Evolutionary conservation across 2,329 filamentous ascomycete genomes (phyloP).

Genomic region (Paecilomyces formosus): DNA sequence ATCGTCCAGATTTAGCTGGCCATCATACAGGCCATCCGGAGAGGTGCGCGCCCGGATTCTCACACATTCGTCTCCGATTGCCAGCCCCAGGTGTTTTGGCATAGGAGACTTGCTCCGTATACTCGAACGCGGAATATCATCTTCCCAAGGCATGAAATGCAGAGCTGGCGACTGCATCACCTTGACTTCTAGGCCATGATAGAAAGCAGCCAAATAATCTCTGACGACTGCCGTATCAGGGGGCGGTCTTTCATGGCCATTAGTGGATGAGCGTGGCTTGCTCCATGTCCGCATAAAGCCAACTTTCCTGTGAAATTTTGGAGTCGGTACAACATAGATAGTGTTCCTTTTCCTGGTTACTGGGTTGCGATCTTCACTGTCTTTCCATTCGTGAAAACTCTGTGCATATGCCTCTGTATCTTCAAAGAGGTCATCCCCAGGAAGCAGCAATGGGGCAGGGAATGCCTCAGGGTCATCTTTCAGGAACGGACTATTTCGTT

Average conservation of each 20-base stretch:
- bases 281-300: conserved; percentile 39
- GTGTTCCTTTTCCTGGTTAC: conserved; percentile 40
- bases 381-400: conserved; percentile 45
- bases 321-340: conserved; percentile 48
- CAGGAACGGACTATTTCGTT: too few relatives aligned
- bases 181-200: conserved; percentile 48
- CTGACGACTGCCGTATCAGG: conserved; percentile 25
- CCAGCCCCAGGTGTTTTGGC: conserved; percentile 42
- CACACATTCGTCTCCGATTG: conserved; percentile 27
- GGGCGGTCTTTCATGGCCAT: background rate
- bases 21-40: conserved; percentile 39
- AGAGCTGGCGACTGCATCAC: too few relatives aligned
- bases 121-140: conserved; percentile 3
- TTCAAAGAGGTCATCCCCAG: conserved; percentile 50
- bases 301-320: conserved; percentile 31
- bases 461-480: conserved; percentile 29
- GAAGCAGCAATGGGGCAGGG: conserved; percentile 53
- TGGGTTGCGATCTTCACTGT: conserved; percentile 41
- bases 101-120: conserved; percentile 3
- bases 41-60: conserved; percentile 47
- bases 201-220: conserved; percentile 44
- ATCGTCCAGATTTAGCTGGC: conserved; percentile 51
- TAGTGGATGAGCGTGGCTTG: conserved; percentile 12
- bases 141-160: conserved; percentile 45
- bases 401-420: conserved; percentile 48